Conservation (phyloP, 2,329 filamentous ascomycete genomes). For the Ciborinia camelliae region DNA sequence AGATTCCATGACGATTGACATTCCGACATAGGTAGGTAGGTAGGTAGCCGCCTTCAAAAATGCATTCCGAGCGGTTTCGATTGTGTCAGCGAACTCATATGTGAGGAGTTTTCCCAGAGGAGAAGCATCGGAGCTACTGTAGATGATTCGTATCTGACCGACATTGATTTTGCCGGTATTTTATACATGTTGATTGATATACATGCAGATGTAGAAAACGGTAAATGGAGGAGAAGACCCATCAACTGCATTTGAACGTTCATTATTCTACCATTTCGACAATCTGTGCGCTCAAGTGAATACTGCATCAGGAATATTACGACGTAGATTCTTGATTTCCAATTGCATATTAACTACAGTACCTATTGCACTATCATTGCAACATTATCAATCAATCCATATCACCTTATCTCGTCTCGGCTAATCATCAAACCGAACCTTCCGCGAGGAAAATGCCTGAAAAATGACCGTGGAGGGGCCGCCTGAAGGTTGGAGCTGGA, state of each 20-base stretch:
- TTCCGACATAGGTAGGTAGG: too few species aligned
- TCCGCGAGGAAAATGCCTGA: neutral
- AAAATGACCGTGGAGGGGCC: neutral
- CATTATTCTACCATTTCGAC: neutral
- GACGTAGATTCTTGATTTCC: neutral
- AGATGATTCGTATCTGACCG: constrained; percentile 30
- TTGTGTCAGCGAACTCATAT: constrained; percentile 51
- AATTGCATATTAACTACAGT: too few species aligned
- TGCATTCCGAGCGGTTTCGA: constrained; percentile 58
- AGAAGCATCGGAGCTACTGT: constrained; percentile 29
- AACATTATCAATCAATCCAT: neutral
- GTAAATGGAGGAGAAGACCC: neutral
- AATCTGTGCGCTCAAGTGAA: neutral
- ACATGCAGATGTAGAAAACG: neutral
- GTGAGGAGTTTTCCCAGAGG: constrained; percentile 47
- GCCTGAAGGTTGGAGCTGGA: neutral
- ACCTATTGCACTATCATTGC: too few species aligned
- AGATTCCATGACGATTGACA: constrained; percentile 58
- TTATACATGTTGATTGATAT: neutral
- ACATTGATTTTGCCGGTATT: constrained; percentile 26
- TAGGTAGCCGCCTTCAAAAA: constrained; percentile 64
- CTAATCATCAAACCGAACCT: neutral
- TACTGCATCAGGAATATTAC: neutral
- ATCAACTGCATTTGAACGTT: too few species aligned
- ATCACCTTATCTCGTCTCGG: too few species aligned